Evolutionary conservation across 345 rosid species (phyloP).

Genomic region (Aquilaria malaccensis): DNA sequence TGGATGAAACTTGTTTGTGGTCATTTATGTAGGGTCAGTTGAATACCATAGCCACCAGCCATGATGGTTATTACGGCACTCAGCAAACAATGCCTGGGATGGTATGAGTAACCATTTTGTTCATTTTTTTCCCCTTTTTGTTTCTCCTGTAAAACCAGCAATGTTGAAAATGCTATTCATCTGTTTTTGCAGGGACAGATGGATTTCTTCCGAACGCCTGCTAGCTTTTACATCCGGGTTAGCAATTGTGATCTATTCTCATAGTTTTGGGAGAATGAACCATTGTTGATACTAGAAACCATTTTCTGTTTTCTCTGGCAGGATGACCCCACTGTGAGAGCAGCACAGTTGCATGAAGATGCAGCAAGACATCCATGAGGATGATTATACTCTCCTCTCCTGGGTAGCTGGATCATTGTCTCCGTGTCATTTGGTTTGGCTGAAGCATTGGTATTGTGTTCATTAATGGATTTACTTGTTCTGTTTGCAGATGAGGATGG

Average conservation of each 20-base stretch:
- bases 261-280: background rate
- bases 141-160: too few species aligned
- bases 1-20: slow-evolving; percentile 3
- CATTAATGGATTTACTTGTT: too few species aligned
- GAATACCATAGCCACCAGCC: slow-evolving; percentile 47
- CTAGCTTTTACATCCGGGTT: slow-evolving; percentile 57
- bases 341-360: slow-evolving; percentile 64
- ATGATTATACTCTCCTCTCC: slow-evolving; percentile 15
- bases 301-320: slow-evolving; percentile 17
- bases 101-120: slow-evolving; percentile 22
- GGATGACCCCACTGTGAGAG: slow-evolving; percentile 79
- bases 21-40: slow-evolving; percentile 41
- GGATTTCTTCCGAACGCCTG: slow-evolving; percentile 62
- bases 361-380: slow-evolving; percentile 63
- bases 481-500: too few species aligned
- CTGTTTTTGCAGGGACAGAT: slow-evolving; percentile 47
- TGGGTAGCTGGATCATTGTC: slow-evolving; percentile 3
- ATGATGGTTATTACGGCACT: slow-evolving; percentile 43
- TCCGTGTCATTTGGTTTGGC: background rate
- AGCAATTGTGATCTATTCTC: slow-evolving; percentile 10
- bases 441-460: too few species aligned
- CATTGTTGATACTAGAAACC: background rate
- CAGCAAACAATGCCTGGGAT: slow-evolving; percentile 53
- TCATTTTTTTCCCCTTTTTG: background rate
- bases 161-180: background rate